Base-by-base conservation (phyloP, 306 rosid species). In the Vigna nakashimae region DNA sequence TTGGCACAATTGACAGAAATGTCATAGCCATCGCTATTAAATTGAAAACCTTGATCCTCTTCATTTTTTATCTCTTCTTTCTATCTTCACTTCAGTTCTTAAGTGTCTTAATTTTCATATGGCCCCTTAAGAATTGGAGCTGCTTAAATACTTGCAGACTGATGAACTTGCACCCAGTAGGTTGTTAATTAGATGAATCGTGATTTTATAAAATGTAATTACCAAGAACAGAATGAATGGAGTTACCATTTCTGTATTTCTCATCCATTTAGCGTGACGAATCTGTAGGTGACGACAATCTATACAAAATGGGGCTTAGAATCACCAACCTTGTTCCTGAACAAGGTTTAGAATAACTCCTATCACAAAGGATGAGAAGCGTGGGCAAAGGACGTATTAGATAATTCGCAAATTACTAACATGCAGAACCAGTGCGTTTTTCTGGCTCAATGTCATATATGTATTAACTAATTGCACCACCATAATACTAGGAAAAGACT, bases 221-320 rank as follows among this genome's bases (percentile, higher is more conserved):
- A 38, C 86, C 67, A 85, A 90, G 86, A 85, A 90, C 84, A 82
- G 84, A 78, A 79, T 86, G 90, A 42, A 76, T 51, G 73, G 36
- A 28, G 69, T 60, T 26, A 34, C 26, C 3, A 36, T 63, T 63
- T 34, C 15, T 40, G 7, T n/a, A 52, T 55, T 69, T 83, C 71
- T 82, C 97, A 91, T 87, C 76, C 86, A 26, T 24, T 80, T 74
- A 20, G 93, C 85, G 92, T 91, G 97, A 85, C 71, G 73, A 63
- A 62, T 78, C 82, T 69, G 87, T 88, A 84, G 92, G 94, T 89
- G 82, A 72, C 63, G 13, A 65, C 84, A 77, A 66, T 69, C 79
- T 42, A 43, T 60, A 64, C 50, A 45, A 69, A 77, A 59, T 65
- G 13, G 46, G 51, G 38, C 30, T 62, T 75, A 24, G 51, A 72